Percentiles rank a stretch among this genome's conserved stretches.
Conservation (phyloP, 495 filamentous ascomycete genomes). For the Xylaria cubensis region DNA sequence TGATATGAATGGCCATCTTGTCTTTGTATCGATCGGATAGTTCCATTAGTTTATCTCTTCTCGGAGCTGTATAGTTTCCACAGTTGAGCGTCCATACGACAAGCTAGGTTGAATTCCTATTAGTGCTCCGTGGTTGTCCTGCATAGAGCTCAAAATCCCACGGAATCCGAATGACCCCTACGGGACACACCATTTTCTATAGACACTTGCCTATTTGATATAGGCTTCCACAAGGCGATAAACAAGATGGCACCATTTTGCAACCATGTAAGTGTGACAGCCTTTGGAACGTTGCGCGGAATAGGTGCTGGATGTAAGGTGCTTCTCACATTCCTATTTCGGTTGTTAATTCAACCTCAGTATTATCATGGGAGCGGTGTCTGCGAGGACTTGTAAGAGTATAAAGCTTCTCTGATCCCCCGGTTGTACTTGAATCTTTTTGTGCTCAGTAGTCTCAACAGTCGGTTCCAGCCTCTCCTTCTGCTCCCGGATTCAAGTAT, state of each 20-base stretch:
- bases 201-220: conserved; percentile 25
- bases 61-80: background rate
- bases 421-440: background rate
- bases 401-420: conserved; percentile 16
- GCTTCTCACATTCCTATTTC: conserved; percentile 20
- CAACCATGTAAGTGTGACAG: conserved; percentile 16
- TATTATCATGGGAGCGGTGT: conserved; percentile 14
- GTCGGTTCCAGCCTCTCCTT: background rate
- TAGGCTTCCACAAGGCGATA: too few species aligned
- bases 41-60: background rate
- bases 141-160: background rate
- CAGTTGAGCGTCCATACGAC: background rate
- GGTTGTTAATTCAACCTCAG: conserved; percentile 1
- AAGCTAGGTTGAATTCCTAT: conserved; percentile 3
- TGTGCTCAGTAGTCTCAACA: conserved; percentile 1
- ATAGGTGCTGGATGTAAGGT: background rate
- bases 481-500: background rate
- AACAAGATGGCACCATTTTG: background rate
- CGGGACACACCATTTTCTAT: background rate
- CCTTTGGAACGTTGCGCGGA: background rate
- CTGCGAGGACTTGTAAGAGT: background rate
- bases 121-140: background rate
- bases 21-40: background rate
- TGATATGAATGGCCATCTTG: background rate
- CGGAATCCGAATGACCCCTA: background rate